A percentile compares a stretch with the other conserved stretches of the same genome.
Evolutionary conservation across 2,329 filamentous ascomycete genomes (phyloP).

Genomic region (Paecilomyces sp.): DNA sequence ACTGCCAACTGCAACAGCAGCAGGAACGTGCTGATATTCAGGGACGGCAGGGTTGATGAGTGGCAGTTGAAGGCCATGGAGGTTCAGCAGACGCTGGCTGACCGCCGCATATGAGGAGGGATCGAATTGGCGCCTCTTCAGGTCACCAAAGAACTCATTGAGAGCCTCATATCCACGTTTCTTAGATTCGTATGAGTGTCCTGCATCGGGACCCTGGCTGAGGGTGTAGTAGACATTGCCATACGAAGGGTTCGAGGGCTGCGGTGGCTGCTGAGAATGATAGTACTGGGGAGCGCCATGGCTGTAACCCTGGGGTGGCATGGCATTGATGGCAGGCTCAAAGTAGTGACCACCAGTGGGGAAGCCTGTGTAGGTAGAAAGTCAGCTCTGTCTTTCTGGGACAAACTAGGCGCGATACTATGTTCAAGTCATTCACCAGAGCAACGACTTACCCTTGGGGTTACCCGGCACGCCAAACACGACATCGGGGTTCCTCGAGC

Average conservation of each 20-base stretch:
- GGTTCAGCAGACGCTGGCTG: constrained; percentile 75
- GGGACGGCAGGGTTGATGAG: constrained; percentile 50
- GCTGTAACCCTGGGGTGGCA: constrained; percentile 32
- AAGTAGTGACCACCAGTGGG: constrained; percentile 49
- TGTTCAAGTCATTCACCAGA: neutral
- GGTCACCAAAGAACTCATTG: constrained; percentile 88
- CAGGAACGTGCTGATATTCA: constrained; percentile 47
- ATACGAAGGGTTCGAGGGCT: constrained; percentile 53
- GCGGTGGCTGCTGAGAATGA: constrained; percentile 47
- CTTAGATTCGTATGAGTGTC: constrained; percentile 61
- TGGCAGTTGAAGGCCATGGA: constrained; percentile 63
- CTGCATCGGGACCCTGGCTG: constrained; percentile 59
- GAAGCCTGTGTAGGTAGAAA: constrained; percentile 16
- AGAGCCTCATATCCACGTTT: constrained; percentile 83
- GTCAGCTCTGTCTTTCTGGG: constrained; percentile 3
- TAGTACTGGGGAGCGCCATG: constrained; percentile 45
- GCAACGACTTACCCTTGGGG: constrained; percentile 25
- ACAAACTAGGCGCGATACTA: neutral
- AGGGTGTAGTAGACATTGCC: constrained; percentile 72
- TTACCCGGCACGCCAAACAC: constrained; percentile 29
- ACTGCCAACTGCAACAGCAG: constrained; percentile 50
- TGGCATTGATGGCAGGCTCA: constrained; percentile 43
- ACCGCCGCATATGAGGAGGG: constrained; percentile 85
- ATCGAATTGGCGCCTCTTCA: constrained; percentile 87
- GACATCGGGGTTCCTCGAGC: constrained; percentile 37